Base-by-base conservation (phyloP, 176 grass and related monocot species). In the Ensete glaucum region DNA sequence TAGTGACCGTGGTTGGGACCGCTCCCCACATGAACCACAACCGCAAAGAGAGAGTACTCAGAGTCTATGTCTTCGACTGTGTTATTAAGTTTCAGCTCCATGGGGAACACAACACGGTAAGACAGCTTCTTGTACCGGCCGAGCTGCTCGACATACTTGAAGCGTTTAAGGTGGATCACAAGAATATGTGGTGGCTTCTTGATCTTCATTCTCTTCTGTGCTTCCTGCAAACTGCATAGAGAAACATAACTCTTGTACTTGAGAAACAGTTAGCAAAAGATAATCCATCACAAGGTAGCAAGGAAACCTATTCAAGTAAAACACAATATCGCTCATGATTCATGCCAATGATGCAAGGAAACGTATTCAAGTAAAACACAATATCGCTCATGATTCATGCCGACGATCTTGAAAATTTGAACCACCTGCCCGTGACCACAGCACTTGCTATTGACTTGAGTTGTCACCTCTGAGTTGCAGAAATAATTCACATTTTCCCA, bases 1-100 rank as follows among this genome's bases (percentile, higher is more conserved):
- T 99, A 99, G 71, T 99, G 95, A 9, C 95, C 95, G 81, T 99
- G 95, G 81, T 99, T 99, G 20, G 95, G 95, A 19, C 95, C 95
- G 62, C 90, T 99, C 56, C 95, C 95, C 10, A 99, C 91, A 82
- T 99, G 95, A 52, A 99, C 86, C 43, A 99, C 90, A 0, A 99
- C 95, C 48, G 95, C 90, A 74, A 94, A 99, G 71, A 99, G 91
- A 16, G 95, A 91, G 63, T 99, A 99, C 81, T 99, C 90, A 0
- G 82, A 84, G 85, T 99, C 95, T 3, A 87, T 84, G 74, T 93
- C 86, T 76, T 89, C 95, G 24, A 85, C 79, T 20, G 91, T 87
- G 78, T 84, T 92, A 49, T 74, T 83, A 52, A 99, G 91, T 76
- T 99, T 99, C 21, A 80, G 69, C 57, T 80, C 78, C 69, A 80